phyloP scores from a whole-genome alignment of 768 basidiomycete genomes.

The Paxillus rubicundulus region DNA sequence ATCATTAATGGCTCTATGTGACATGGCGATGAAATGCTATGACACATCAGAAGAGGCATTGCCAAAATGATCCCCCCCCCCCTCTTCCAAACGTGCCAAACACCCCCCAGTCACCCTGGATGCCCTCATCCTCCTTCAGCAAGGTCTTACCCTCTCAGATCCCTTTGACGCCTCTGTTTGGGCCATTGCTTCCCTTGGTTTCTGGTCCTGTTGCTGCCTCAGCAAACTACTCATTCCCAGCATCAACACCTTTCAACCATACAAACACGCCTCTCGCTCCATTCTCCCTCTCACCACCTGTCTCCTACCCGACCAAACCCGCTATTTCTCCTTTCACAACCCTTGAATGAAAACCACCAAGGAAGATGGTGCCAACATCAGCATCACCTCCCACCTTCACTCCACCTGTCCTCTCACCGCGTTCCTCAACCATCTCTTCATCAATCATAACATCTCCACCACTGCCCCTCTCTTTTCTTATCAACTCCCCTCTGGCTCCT shows the following conservation, averaged over 20 bases:
- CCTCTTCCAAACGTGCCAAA: not conserved
- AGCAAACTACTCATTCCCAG: not conserved
- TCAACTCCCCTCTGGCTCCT: no score
- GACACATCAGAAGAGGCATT: not conserved
- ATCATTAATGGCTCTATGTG: no score
- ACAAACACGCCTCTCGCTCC: conserved; percentile 4
- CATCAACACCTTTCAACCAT: not conserved
- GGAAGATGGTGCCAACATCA: conserved; percentile 15
- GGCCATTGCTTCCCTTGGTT: not conserved
- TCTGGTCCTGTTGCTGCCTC: not conserved
- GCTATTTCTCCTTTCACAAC: conserved; percentile 26
- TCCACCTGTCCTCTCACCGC: no score
- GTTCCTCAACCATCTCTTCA: no score
- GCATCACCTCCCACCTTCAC: no score
- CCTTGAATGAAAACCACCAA: conserved; percentile 38
- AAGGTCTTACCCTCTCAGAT: not conserved
- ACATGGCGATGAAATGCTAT: no score
- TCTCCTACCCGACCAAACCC: conserved; percentile 1
- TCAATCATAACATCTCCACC: no score
- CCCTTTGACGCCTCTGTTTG: not conserved
- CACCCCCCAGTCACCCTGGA: not conserved
- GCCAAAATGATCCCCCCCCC: not conserved
- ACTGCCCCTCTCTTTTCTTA: no score
- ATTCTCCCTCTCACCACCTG: conserved; percentile 2
- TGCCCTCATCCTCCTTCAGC: not conserved